phyloP scores from a whole-genome alignment of 768 basidiomycete species.

The Boletus rufocinnamomeus region DNA sequence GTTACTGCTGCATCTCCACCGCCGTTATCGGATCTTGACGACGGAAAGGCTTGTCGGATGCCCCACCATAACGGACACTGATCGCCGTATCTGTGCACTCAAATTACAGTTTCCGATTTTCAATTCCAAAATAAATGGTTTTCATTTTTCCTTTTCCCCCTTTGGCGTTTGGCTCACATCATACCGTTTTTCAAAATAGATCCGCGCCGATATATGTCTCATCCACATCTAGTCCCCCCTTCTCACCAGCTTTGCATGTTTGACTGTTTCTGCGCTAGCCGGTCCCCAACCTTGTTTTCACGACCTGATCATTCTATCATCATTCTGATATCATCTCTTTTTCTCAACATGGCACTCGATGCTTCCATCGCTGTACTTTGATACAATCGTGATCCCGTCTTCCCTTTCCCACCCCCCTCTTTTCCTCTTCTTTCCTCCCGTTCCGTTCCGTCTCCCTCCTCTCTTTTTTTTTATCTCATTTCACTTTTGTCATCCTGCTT shows the following conservation, averaged over 20 bases:
- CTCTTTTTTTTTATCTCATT: background rate
- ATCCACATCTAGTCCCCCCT: conserved; percentile 1
- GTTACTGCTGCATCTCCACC: conserved; percentile 30
- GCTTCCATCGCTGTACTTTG: conserved; percentile 22
- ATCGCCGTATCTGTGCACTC: conserved; percentile 14
- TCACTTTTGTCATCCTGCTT: conserved; percentile 2
- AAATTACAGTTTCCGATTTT: conserved; percentile 24
- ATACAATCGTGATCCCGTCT: conserved; percentile 14
- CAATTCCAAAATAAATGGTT: conserved; percentile 12
- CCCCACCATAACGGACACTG: conserved; percentile 11
- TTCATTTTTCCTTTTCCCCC: conserved; percentile 1
- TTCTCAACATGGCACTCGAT: conserved; percentile 7
- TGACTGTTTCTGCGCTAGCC: background rate
- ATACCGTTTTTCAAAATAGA: conserved; percentile 23
- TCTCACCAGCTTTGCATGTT: background rate
- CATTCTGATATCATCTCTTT: conserved; percentile 14
- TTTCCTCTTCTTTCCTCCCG: background rate
- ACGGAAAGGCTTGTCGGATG: conserved; percentile 6
- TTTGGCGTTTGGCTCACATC: conserved; percentile 20
- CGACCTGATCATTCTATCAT: conserved; percentile 1
- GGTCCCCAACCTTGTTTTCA: conserved; percentile 1
- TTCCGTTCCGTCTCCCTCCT: background rate
- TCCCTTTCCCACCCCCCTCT: background rate
- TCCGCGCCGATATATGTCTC: conserved; percentile 13
- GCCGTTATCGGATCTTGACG: conserved; percentile 21